These are phyloP conservation scores for Candida arabinofermentans DNA, from an alignment of 805 yeast genomes.

Conservation along the genomic window DNA sequence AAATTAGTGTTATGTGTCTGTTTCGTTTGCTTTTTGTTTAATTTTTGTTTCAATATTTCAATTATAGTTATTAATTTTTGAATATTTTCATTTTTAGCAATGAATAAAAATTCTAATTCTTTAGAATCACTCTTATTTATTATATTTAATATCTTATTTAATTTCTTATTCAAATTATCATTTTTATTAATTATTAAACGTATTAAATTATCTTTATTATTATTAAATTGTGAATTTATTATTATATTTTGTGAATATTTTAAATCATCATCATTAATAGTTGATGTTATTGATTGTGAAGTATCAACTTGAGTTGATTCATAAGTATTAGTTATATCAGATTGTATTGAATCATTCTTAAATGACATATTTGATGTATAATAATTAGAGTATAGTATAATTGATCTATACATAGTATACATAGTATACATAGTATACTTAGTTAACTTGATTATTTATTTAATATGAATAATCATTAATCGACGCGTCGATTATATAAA, in stretches of 20 bases:
- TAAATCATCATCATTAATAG: not conserved
- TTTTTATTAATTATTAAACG: slow-evolving; percentile 17
- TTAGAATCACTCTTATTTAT: not conserved
- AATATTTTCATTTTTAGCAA: slow-evolving; percentile 18
- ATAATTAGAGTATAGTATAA: too few species aligned
- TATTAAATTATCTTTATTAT: not conserved
- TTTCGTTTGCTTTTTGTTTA: slow-evolving; percentile 3
- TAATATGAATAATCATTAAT: too few species aligned
- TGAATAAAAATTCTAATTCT: slow-evolving; percentile 15
- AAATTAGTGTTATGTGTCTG: not conserved
- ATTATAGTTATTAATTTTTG: slow-evolving; percentile 28
- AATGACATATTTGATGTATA: too few species aligned
- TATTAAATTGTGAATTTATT: not conserved
- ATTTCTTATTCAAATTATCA: slow-evolving; percentile 19
- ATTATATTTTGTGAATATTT: not conserved
- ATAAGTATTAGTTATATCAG: too few species aligned
- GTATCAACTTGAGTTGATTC: not conserved
- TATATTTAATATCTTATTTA: slow-evolving; percentile 14
- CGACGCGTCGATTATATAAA: too few species aligned
- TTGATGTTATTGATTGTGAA: not conserved
- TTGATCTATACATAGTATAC: too few species aligned
- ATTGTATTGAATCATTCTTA: too few species aligned
- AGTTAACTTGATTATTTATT: too few species aligned
- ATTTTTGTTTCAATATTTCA: slow-evolving; percentile 29
- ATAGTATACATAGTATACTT: too few species aligned